Conservation (phyloP, 148 eudicot genomes). For the Persicaria tinctoria region DNA sequence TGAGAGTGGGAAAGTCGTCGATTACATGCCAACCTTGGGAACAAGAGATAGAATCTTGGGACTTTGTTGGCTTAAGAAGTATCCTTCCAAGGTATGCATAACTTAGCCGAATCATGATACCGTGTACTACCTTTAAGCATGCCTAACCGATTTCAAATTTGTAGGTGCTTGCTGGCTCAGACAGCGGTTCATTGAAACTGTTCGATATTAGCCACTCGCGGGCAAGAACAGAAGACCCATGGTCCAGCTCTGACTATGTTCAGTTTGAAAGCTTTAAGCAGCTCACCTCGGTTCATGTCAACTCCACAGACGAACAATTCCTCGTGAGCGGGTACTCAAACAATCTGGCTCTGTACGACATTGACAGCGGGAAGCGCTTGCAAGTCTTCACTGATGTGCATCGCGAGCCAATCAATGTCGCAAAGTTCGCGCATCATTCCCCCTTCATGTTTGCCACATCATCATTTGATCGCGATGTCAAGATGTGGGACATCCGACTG, state of each 20-base stretch:
- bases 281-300: conserved; percentile 67
- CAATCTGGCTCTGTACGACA: conserved; percentile 76
- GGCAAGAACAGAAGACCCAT: conserved; percentile 22
- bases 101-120: not conserved
- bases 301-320: conserved; percentile 79
- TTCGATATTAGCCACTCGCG: conserved; percentile 40
- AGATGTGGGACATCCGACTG: conserved; percentile 94
- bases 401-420: conserved; percentile 79
- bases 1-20: conserved; percentile 42
- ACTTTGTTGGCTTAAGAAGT: conserved; percentile 76
- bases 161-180: conserved; percentile 81
- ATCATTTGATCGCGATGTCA: conserved; percentile 83
- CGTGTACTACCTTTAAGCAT: not conserved
- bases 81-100: conserved; percentile 58
- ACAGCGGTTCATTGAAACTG: conserved; percentile 63
- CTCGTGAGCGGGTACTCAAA: conserved; percentile 84
- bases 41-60: conserved; percentile 58
- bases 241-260: conserved; percentile 21
- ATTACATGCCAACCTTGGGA: conserved; percentile 42
- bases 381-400: conserved; percentile 68
- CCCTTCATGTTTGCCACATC: conserved; percentile 84
- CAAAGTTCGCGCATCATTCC: conserved; percentile 73
- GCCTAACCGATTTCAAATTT: not conserved
- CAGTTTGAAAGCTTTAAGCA: conserved; percentile 50
- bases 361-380: conserved; percentile 55